These are phyloP conservation scores for Ramularia endophylla DNA, from an alignment of 2,329 filamentous ascomycete species.

Conservation along the genomic window DNA sequence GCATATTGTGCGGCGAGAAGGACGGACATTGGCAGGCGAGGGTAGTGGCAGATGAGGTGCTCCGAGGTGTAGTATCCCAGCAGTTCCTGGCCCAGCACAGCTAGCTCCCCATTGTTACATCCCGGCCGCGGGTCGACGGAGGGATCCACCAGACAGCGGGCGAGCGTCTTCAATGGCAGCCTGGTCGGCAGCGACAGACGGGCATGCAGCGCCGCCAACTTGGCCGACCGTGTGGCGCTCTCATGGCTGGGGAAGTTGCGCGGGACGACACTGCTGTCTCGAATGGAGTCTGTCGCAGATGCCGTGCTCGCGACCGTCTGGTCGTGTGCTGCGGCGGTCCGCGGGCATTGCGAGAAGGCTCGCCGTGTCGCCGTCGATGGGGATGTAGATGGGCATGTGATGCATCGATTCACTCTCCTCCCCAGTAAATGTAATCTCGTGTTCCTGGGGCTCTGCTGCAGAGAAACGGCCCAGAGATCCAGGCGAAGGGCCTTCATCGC, in stretches of 20 bases:
- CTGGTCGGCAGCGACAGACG: slow-evolving; percentile 75
- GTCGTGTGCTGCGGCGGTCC: no score
- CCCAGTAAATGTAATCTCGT: slow-evolving; percentile 33
- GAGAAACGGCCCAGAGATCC: slow-evolving; percentile 55
- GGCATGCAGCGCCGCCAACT: slow-evolving; percentile 87
- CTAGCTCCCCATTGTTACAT: slow-evolving; percentile 86
- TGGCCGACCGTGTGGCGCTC: slow-evolving; percentile 64
- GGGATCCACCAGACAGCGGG: slow-evolving; percentile 75
- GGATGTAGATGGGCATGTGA: no score
- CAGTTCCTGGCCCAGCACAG: slow-evolving; percentile 73
- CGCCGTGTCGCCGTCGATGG: no score
- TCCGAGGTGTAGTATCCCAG: slow-evolving; percentile 86
- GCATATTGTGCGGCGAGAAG: slow-evolving; percentile 80
- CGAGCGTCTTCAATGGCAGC: slow-evolving; percentile 79
- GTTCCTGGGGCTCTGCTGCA: slow-evolving; percentile 46
- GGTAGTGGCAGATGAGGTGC: slow-evolving; percentile 81
- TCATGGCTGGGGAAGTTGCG: slow-evolving; percentile 25
- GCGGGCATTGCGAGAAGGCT: no score
- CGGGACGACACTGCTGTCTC: slow-evolving; percentile 16
- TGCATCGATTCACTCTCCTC: not conserved
- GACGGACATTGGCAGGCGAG: slow-evolving; percentile 82
- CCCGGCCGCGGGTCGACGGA: slow-evolving; percentile 72
- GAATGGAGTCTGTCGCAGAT: no score
- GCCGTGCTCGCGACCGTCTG: not conserved
- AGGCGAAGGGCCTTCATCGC: slow-evolving; percentile 46